Base-by-base conservation (phyloP, 768 basidiomycete species). In the Kondoa malvinella region DNA sequence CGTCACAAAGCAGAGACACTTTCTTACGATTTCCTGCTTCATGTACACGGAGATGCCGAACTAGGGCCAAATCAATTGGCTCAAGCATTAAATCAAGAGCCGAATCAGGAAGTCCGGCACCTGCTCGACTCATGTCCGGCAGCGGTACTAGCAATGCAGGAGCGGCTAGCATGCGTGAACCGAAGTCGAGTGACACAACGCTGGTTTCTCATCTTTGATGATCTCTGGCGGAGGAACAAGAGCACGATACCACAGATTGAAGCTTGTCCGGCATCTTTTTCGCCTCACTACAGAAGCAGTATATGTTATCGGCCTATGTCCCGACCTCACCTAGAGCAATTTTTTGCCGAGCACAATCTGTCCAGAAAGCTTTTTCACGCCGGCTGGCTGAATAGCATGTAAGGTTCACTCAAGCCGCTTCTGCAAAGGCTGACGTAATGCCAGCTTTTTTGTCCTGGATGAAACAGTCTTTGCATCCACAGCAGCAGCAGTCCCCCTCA, bases 131-230 rank as follows among this genome's bases (percentile, higher is more conserved):
- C 76, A 3, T 81, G 80, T 72, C 79, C 81, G 67, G 76, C 73
- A 16, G 79, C 81, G 0, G 81, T 87, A 58, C 75, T 72, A 65
- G 78, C 79, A 26, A 80, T 84, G 0, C 82, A 85, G 74, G 80
- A 82, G 33, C 80, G 87, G 40, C 78, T 84, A 66, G 70, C 76
- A 12, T 78, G 78, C 25, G 84, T 86, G 33, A 78, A 82, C 0
- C 71, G 72, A 8, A 81, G 81, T 1, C 79, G 81, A 70, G 75
- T 83, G 1, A 77, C 81, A 2, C 82, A 83, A 1, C 88, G 86
- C 85, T 89, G 88, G 88, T 88, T 85, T 72, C 79, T 88, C 15
- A 83, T 87, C 71, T 88, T 86, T 85, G 87, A 73, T 63, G 73
- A 72, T 34, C 25, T 87, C 63, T 71, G 86, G 69, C 40, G 72